Percentiles rank a stretch among this genome's conserved stretches.
phyloP scores from a whole-genome alignment of 805 yeast species.

The Suhomyces sp. region DNA sequence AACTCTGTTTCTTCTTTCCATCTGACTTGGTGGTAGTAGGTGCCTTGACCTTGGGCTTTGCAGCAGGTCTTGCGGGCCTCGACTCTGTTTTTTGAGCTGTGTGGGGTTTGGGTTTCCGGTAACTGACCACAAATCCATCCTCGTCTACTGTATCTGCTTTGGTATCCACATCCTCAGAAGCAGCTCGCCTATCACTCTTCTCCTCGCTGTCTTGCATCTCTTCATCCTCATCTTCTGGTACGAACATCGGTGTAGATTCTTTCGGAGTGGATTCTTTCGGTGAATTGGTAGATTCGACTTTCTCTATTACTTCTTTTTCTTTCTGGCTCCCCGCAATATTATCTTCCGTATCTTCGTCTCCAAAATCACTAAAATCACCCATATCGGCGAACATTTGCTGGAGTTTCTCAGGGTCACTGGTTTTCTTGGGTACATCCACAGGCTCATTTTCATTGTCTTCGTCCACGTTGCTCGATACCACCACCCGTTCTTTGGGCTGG shows the following conservation, averaged over 20 bases:
- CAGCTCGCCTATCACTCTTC: neutral
- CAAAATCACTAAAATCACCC: slow-evolving; percentile 13
- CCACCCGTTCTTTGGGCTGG: slow-evolving; percentile 35
- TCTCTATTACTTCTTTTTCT: neutral
- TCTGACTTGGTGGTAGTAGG: slow-evolving; percentile 2
- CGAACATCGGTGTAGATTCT: slow-evolving; percentile 2
- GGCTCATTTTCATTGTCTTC: slow-evolving; percentile 6
- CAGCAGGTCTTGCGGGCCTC: slow-evolving; percentile 7
- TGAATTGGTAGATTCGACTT: neutral
- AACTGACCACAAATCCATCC: slow-evolving; percentile 50
- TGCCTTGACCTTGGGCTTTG: slow-evolving; percentile 12
- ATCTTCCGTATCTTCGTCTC: slow-evolving; percentile 5
- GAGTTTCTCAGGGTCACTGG: slow-evolving; percentile 5
- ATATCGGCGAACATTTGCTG: slow-evolving; percentile 12
- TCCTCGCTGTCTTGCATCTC: slow-evolving; percentile 8
- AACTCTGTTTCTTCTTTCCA: slow-evolving; percentile 37
- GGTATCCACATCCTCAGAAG: neutral
- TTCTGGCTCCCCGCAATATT: slow-evolving; percentile 2
- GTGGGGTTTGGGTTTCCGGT: slow-evolving; percentile 21
- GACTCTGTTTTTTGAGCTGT: slow-evolving; percentile 10
- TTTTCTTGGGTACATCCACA: neutral
- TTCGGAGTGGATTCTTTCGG: neutral
- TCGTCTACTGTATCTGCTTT: slow-evolving; percentile 35
- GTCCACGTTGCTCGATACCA: slow-evolving; percentile 20
- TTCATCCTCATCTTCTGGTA: slow-evolving; percentile 8